Conservation (phyloP, 2,329 filamentous ascomycete genomes). For the Tolypocladium ovalisporum region DNA sequence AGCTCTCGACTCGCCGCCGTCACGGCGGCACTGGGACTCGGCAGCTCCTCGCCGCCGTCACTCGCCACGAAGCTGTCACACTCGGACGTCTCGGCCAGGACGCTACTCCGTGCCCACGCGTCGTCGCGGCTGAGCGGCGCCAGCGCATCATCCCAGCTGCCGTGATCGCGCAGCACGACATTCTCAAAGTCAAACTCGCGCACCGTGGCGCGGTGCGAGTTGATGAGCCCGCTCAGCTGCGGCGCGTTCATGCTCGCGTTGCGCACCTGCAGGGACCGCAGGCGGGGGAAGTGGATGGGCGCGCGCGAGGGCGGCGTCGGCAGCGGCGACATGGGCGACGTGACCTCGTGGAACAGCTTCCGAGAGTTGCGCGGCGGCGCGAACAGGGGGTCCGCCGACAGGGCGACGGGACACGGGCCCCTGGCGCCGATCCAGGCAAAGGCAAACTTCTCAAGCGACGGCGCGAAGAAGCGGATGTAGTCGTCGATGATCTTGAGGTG, state of each 20-base stretch:
- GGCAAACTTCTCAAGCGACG: constrained; percentile 54
- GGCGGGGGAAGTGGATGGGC: constrained; percentile 53
- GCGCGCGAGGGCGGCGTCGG: constrained; percentile 39
- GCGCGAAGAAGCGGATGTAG: constrained; percentile 62
- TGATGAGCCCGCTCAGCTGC: constrained; percentile 61
- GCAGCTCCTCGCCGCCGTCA: constrained; percentile 26
- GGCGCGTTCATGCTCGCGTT: constrained; percentile 62
- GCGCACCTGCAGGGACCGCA: constrained; percentile 59
- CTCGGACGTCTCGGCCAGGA: constrained; percentile 14
- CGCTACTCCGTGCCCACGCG: constrained; percentile 15
- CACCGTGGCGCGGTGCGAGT: constrained; percentile 54
- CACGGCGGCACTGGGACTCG: constrained; percentile 41
- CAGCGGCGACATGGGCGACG: constrained; percentile 52
- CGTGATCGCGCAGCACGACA: constrained; percentile 54
- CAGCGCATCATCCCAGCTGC: constrained; percentile 76
- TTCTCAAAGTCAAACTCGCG: constrained; percentile 74
- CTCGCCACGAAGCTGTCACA: not conserved
- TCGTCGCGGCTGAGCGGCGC: constrained; percentile 45
- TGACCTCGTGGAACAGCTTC: constrained; percentile 56
- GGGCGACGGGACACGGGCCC: constrained; percentile 62
- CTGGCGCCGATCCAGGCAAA: constrained; percentile 71
- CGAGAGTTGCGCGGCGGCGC: constrained; percentile 38
- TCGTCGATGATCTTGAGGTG: constrained; percentile 72
- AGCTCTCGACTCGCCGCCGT: constrained; percentile 41
- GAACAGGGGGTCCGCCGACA: constrained; percentile 61